These are phyloP conservation scores for Pyrenochaeta sp. DNA, from an alignment of 2,329 filamentous ascomycete genomes.

Conservation along the genomic window DNA sequence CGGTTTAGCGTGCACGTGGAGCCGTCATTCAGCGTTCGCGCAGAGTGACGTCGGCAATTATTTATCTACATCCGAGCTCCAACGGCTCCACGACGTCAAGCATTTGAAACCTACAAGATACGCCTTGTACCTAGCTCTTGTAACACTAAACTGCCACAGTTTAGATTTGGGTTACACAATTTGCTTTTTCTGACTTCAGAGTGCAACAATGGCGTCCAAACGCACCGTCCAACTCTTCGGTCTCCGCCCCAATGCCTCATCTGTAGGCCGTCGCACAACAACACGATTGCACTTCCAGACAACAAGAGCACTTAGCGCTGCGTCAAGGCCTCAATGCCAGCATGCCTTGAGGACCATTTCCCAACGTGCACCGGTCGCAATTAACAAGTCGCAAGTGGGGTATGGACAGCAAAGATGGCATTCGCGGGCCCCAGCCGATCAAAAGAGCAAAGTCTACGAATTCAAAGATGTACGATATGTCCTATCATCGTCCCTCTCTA, in stretches of 20 bases:
- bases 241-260: slow-evolving; percentile 18
- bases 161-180: neutral
- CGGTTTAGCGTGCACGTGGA: slow-evolving; percentile 12
- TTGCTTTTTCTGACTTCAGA: neutral
- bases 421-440: slow-evolving; percentile 38
- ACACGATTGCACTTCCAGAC: slow-evolving; percentile 16
- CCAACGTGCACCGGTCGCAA: neutral
- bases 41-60: slow-evolving; percentile 36
- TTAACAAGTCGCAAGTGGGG: neutral
- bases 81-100: neutral
- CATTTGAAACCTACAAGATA: neutral
- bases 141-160: neutral
- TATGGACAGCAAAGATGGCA: slow-evolving; percentile 43
- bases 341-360: neutral
- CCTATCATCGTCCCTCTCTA: neutral
- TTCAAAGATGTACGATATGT: slow-evolving; percentile 46
- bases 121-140: neutral
- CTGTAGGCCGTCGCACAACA: slow-evolving; percentile 8
- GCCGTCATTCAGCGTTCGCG: slow-evolving; percentile 8
- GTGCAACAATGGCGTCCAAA: slow-evolving; percentile 29
- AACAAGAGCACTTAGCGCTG: slow-evolving; percentile 13
- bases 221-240: slow-evolving; percentile 21
- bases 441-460: slow-evolving; percentile 48
- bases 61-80: slow-evolving; percentile 25
- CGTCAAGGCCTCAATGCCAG: slow-evolving; percentile 3